phyloP scores from a whole-genome alignment of 257 asterid genomes.

The Lantana camara region DNA sequence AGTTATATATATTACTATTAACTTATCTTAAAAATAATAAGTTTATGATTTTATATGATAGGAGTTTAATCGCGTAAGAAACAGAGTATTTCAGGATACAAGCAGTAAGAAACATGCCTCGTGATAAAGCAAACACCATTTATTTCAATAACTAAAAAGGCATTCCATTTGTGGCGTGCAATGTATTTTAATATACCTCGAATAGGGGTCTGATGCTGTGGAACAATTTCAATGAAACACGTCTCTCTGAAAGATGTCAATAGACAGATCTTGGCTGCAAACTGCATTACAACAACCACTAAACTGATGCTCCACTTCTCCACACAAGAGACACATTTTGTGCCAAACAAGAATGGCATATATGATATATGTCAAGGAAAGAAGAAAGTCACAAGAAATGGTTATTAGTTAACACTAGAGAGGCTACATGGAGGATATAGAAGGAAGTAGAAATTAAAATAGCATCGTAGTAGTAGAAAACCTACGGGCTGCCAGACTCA shows the following conservation, averaged over 20 bases:
- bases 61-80: too few species aligned
- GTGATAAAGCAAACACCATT: constrained; percentile 14
- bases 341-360: constrained; percentile 9
- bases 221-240: constrained; percentile 58
- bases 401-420: neutral
- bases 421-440: neutral
- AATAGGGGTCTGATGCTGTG: constrained; percentile 50
- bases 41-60: too few species aligned
- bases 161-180: neutral
- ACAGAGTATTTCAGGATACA: neutral
- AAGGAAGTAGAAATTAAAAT: neutral
- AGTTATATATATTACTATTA: too few species aligned
- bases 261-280: constrained; percentile 70
- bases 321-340: constrained; percentile 17
- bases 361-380: too few species aligned
- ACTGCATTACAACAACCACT: constrained; percentile 38
- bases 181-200: constrained; percentile 49
- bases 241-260: constrained; percentile 69
- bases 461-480: neutral
- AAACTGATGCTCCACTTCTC: constrained; percentile 17
- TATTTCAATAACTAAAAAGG: neutral
- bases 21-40: too few species aligned
- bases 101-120: constrained; percentile 10
- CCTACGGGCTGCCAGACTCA: neutral
- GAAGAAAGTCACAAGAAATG: neutral